Base-by-base conservation (phyloP, 139 green algal species). In the Chlamydomonas schloesseri region DNA sequence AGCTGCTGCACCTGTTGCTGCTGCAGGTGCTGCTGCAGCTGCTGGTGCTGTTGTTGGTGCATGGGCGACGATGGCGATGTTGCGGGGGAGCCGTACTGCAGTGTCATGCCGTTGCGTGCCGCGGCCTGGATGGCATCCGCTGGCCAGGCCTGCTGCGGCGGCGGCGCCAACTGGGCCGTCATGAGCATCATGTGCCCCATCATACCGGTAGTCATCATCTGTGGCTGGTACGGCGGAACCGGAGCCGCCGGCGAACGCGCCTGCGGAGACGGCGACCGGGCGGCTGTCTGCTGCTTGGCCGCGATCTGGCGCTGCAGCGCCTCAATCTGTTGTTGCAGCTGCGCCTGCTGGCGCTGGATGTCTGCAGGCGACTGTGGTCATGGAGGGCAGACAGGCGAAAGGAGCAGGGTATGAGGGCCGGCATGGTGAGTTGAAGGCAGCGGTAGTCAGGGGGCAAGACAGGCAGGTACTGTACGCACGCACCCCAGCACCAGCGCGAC, bases 21-120 rank as follows among this genome's bases (percentile, higher is more conserved):
- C 65, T 28, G 23, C 75, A 34, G 31, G 9, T 82, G 74, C 74
- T n/a, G 31, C 21, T 71, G 74, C 57, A 71, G 74, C 55, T 82
- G 55, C 53, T 55, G n/a, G 53, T 47, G 14, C 50, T 47, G 28
- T n/a, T n/a, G 26, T 29, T 80, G 73, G 14, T 29, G 64, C 64
- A 71, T 37, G 9, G 18, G 55, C 10, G 28, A 50, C 8, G 42
- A 50, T 8, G 42, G 6, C 42, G 8, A 50, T 8, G n/a, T n/a
- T n/a, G n/a, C n/a, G n/a, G n/a, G n/a, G n/a, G n/a, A 50, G 42
- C 42, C 42, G n/a, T n/a, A 5, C 42, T 50, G 42, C 42, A 13
- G 42, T 8, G 8, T 13, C 42, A 50, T 50, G 42, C 42, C 42
- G 6, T 13, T 50, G 42, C 42, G 42, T 50, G 42, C 42, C 11